phyloP scores from a whole-genome alignment of 2,329 filamentous ascomycete species.

The Ampelomyces quisqualis region DNA sequence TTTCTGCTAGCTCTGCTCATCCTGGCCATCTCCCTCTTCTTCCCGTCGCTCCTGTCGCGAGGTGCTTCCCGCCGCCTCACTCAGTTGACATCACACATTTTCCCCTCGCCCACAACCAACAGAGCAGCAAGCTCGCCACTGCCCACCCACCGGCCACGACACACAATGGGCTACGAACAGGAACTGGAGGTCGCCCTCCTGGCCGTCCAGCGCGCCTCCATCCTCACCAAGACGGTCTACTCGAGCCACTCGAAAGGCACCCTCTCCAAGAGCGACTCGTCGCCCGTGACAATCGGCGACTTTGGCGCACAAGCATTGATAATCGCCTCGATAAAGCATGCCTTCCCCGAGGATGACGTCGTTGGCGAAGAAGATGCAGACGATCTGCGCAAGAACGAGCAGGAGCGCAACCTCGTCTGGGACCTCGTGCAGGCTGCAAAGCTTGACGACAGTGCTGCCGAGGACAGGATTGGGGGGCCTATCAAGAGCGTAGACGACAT shows the following conservation, averaged over 20 bases:
- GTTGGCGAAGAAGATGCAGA: conserved; percentile 94
- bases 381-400: conserved; percentile 69
- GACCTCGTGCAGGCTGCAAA: conserved; percentile 72
- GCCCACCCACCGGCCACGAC: conserved; percentile 19
- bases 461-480: conserved; percentile 68
- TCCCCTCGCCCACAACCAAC: conserved; percentile 27
- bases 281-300: conserved; percentile 95
- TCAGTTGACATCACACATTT: conserved; percentile 36
- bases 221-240: conserved; percentile 76
- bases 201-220: conserved; percentile 78
- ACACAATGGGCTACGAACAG: conserved; percentile 61
- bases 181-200: conserved; percentile 84
- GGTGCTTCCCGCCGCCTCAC: conserved; percentile 30
- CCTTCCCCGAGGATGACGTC: conserved; percentile 87
- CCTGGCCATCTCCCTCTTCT: conserved; percentile 36
- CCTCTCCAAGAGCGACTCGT: conserved; percentile 90
- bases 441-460: conserved; percentile 65
- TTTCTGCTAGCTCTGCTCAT: conserved; percentile 35
- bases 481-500: conserved; percentile 65
- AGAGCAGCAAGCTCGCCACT: conserved; percentile 10
- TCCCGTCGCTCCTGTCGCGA: conserved; percentile 31
- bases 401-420: conserved; percentile 78
- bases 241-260: conserved; percentile 93
- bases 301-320: conserved; percentile 97
- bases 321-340: conserved; percentile 82